Evolutionary conservation across 768 basidiomycete genomes (phyloP), one percentile per base, ranked within the genome.

Genomic region (Tephrocybe sp.): DNA sequence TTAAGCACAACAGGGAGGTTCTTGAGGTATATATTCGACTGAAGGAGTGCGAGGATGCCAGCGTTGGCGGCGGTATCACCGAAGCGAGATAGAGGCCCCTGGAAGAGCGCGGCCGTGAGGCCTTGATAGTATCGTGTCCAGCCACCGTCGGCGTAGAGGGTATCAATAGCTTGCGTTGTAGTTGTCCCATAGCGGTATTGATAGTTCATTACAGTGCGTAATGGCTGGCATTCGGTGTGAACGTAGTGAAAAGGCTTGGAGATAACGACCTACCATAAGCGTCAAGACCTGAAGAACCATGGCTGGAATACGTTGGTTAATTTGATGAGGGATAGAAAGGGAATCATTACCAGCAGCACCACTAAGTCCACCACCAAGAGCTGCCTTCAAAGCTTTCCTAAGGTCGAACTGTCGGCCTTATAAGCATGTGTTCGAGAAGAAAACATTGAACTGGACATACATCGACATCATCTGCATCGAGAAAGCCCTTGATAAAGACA

Each of bases 151-250:
- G 68, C 69, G 64, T 88, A 88, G 15, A 95, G 82, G 3, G 81
- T 90, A 42, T 68, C 66, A 50, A 77, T 80, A 11, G 90, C 86
- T 33, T 77, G 69, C 0, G 82, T 83, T 5, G 84, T 84, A 1
- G 83, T 79, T 2, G 86, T 87, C n/a, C 94, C 94, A 63, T 84
- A 94, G 47, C 87, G 83, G 66, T 94, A 93, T 71, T 94, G 93
- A 64, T 90, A 97, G 74, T 98, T 98, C 96, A 98, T 98, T 49
- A 94, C 79, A 2, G 95, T 97, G n/a, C 93, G 82, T n/a, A 96
- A 68, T 4, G 93, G 93, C 88, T 88, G 11, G 54, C 38, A 20
- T 36, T 54, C n/a, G n/a, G n/a, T n/a, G n/a, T n/a, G n/a, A n/a
- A n/a, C n/a, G n/a, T n/a, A n/a, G n/a, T n/a, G n/a, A n/a, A n/a